A percentile compares a stretch with the other conserved stretches of the same genome.
Evolutionary conservation across 1,139 yeast species (phyloP).

Genomic region (Candida smagusa): DNA sequence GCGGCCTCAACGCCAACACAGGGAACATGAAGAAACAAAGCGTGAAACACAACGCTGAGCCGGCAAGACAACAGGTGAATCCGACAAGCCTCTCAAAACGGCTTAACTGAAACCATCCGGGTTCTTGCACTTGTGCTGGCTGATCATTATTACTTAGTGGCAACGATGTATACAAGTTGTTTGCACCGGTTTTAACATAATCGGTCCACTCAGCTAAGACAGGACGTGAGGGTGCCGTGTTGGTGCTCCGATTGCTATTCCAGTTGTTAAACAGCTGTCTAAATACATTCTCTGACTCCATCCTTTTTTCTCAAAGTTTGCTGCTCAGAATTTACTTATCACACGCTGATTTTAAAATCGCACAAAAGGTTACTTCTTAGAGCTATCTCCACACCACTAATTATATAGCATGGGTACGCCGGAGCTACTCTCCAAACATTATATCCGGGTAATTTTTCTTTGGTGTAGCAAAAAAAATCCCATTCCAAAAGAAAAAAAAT

Average conservation of each 20-base stretch:
- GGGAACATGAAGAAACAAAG: constrained; percentile 84
- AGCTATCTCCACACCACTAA: too few species aligned
- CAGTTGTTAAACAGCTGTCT: constrained; percentile 43
- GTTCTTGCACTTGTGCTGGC: constrained; percentile 32
- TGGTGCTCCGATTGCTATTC: constrained; percentile 22
- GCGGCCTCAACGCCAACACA: constrained; percentile 81
- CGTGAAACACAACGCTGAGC: constrained; percentile 75
- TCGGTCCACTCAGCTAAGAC: constrained; percentile 45
- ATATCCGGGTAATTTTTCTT: too few species aligned
- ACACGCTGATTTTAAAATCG: too few species aligned
- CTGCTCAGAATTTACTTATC: too few species aligned
- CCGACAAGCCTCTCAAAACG: constrained; percentile 79
- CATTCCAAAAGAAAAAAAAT: too few species aligned
- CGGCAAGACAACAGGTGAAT: constrained; percentile 72
- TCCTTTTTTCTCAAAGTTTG: constrained; percentile 15
- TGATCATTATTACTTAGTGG: constrained; percentile 26
- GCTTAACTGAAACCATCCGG: constrained; percentile 59
- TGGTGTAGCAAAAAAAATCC: too few species aligned
- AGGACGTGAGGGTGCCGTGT: constrained; percentile 18
- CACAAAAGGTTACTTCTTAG: too few species aligned
- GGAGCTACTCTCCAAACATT: too few species aligned
- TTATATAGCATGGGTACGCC: too few species aligned
- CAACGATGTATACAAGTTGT: constrained; percentile 37
- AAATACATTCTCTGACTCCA: constrained; percentile 43
- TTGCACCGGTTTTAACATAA: constrained; percentile 41